phyloP scores from a whole-genome alignment of 2,329 filamentous ascomycete genomes.

The Harringtonia aguacate region DNA sequence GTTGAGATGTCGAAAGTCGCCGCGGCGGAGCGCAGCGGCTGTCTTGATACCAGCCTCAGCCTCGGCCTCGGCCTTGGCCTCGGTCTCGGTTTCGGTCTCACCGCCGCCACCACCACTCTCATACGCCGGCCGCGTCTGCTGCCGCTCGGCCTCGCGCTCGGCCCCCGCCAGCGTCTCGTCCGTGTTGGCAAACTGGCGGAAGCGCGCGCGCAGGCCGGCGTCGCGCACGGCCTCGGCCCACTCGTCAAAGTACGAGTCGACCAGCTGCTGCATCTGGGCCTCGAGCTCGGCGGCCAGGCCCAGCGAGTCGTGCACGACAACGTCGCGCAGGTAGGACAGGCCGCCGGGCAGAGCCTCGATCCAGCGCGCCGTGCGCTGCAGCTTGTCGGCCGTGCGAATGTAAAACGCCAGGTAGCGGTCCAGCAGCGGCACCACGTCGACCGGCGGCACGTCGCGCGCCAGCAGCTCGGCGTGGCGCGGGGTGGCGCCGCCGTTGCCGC shows the following conservation, averaged over 20 bases:
- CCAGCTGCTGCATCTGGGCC: constrained; percentile 76
- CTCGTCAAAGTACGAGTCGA: constrained; percentile 80
- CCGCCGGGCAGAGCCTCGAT: constrained; percentile 75
- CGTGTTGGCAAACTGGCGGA: constrained; percentile 79
- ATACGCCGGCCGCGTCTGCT: constrained; percentile 62
- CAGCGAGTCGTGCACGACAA: constrained; percentile 75
- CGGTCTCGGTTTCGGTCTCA: background rate
- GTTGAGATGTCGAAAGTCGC: constrained; percentile 34
- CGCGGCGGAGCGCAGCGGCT: constrained; percentile 57
- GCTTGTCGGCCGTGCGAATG: constrained; percentile 81
- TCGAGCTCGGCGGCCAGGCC: constrained; percentile 79
- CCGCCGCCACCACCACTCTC: constrained; percentile 59
- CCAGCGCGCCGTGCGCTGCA: constrained; percentile 84
- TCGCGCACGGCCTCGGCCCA: constrained; percentile 75
- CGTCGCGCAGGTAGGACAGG: constrained; percentile 70
- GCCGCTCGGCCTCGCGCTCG: constrained; percentile 62
- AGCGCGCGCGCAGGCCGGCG: constrained; percentile 56
- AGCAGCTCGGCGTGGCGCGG: constrained; percentile 74
- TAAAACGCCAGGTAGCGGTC: constrained; percentile 91
- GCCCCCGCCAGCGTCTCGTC: constrained; percentile 56
- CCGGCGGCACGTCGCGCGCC: constrained; percentile 74
- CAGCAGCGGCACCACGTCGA: constrained; percentile 72
- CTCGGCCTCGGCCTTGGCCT: background rate
- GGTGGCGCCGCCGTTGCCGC: constrained; percentile 79
- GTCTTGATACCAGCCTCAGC: constrained; percentile 24